phyloP scores from a whole-genome alignment of 805 yeast species.

The Starmerella scarabaei region DNA sequence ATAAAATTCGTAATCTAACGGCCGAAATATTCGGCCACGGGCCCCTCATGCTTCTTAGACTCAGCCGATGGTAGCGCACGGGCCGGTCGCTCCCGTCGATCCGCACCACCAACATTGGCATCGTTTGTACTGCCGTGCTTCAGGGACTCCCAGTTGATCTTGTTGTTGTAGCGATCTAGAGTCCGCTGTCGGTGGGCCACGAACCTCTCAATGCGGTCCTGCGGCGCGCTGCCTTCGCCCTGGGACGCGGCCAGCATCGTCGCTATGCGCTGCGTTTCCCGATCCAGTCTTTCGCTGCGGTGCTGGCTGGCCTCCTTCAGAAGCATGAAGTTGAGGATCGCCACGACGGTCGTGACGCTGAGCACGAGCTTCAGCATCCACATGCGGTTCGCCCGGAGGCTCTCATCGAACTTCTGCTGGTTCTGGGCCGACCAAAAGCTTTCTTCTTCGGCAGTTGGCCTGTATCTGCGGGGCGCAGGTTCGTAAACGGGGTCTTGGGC shows the following conservation, averaged over 20 bases:
- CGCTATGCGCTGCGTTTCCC: constrained; percentile 22
- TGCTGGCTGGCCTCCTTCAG: constrained; percentile 19
- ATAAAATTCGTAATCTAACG: too few species aligned
- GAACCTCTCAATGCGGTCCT: constrained; percentile 43
- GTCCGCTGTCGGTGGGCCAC: constrained; percentile 28
- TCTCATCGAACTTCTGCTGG: constrained; percentile 30
- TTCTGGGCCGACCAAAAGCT: constrained; percentile 24
- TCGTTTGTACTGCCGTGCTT: neutral
- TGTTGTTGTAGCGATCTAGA: constrained; percentile 12
- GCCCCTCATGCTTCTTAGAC: constrained; percentile 4
- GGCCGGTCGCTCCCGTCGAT: neutral
- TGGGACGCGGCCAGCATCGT: constrained; percentile 32
- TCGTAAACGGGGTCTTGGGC: neutral
- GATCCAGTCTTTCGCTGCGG: constrained; percentile 14
- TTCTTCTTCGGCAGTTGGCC: constrained; percentile 3
- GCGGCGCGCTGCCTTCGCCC: constrained; percentile 36
- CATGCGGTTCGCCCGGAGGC: constrained; percentile 29
- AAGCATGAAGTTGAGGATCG: constrained; percentile 31
- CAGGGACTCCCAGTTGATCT: constrained; percentile 9
- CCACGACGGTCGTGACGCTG: constrained; percentile 29
- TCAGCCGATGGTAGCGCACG: neutral
- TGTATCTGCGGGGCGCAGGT: neutral
- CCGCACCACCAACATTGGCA: neutral
- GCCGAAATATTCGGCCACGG: constrained; percentile 8
- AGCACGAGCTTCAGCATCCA: constrained; percentile 35